Conservation (phyloP, 2,329 filamentous ascomycete genomes). For the Colletotrichum navitas region DNA sequence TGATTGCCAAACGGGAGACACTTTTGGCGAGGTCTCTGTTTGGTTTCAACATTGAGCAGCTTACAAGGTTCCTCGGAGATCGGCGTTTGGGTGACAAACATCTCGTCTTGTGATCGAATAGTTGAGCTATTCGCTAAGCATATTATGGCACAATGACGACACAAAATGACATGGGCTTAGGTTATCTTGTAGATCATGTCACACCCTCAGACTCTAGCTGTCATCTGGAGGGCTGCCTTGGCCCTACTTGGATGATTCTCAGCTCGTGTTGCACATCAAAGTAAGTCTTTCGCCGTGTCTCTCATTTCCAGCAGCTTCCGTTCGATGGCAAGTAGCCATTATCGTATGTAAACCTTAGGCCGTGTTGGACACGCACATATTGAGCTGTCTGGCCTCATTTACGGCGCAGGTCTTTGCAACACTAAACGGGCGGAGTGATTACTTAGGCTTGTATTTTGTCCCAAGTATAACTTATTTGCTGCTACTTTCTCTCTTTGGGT, state of each 20-base stretch:
- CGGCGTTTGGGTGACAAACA: neutral
- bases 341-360: neutral
- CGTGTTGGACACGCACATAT: neutral
- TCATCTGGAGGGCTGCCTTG: too few relatives aligned
- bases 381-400: neutral
- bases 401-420: neutral
- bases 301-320: neutral
- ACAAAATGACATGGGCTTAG: too few relatives aligned
- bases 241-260: neutral
- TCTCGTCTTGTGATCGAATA: neutral
- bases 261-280: neutral
- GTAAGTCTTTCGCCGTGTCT: neutral
- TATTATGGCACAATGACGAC: neutral
- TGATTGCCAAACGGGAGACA: neutral
- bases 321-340: neutral
- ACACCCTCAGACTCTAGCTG: too few relatives aligned
- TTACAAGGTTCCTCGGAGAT: too few relatives aligned
- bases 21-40: neutral
- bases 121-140: neutral
- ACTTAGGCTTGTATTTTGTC: neutral
- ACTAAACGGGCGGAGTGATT: neutral
- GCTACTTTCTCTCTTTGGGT: neutral
- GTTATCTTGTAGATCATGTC: neutral
- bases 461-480: neutral
- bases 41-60: neutral